Base-by-base conservation (phyloP, 2,329 filamentous ascomycete genomes). In the Akanthomyces dipterigenus region DNA sequence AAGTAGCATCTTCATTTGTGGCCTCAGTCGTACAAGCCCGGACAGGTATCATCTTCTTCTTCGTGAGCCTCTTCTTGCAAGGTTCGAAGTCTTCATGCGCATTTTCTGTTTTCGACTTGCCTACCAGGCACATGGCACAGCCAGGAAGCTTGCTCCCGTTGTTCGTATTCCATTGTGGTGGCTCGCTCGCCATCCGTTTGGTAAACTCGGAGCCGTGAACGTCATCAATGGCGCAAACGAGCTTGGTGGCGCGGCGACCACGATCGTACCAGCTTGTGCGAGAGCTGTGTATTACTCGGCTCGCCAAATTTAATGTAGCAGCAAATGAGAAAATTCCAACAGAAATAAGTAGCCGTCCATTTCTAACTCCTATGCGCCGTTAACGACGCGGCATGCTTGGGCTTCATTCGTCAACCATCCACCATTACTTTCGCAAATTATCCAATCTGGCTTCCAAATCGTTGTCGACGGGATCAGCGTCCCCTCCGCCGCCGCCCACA, bases 391-490 rank as follows among this genome's bases (percentile, higher is more conserved):
- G 28, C 31, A 34, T 34, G 7, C 7, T 12, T 9, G 43, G 22
- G 49, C 34, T 28, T 31, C 18, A 9, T 34, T 26, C n/a, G 28
- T 28, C 28, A 11, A 42, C 12, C 6, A 38, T 20, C 42, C 46
- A n/a, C 20, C 4, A 48, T 72, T 74, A 85, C 73, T 82, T 81
- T 70, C 90, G 83, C 66, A 98, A 78, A 74, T 93, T 96, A 73
- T 98, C 91, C 57, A 99, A 82, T 63, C 95, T 86, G 65, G 95
- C 93, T 78, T 98, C 93, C 28, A 99, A 84, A 72, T 97, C 95
- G 70, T 97, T 91, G 69, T 97, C 93, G n/a, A 85, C 87, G 5
- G 84, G 79, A 68, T 87, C 86, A 26, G 74, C 85, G 5, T 88
- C 88, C 55, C 80, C 81, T 14, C 72, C 72, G 16, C 78, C 77